Conservation (phyloP, 345 rosid species). For the Jatropha curcas region DNA sequence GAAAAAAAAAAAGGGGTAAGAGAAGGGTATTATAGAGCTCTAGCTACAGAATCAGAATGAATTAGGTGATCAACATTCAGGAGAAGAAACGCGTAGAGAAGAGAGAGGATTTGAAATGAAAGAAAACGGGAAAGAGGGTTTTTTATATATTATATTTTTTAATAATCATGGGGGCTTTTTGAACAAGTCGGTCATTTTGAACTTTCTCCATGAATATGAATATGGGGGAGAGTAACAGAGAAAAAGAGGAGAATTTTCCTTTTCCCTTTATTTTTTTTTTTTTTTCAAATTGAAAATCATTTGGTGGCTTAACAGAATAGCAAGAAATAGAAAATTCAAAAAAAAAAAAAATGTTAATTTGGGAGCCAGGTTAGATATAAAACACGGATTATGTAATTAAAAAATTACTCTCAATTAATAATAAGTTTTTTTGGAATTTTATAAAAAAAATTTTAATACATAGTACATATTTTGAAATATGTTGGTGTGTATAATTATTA, state of each 20-base stretch:
- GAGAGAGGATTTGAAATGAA: background rate
- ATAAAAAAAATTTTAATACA: too few species aligned
- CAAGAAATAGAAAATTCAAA: background rate
- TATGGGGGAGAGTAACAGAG: background rate
- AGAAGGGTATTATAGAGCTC: background rate
- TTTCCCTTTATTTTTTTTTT: too few species aligned
- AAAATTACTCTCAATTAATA: too few species aligned
- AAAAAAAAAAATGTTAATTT: too few species aligned
- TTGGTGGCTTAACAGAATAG: too few species aligned
- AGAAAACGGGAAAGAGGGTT: background rate
- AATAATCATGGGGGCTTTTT: background rate
- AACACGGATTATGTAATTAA: too few species aligned
- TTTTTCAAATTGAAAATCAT: background rate
- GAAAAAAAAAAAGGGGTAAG: background rate
- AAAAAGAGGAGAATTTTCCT: background rate
- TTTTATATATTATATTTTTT: too few species aligned
- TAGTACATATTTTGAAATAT: too few species aligned
- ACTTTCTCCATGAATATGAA: background rate
- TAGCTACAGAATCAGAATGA: background rate
- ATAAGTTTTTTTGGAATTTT: too few species aligned
- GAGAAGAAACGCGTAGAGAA: background rate
- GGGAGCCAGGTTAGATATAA: too few species aligned
- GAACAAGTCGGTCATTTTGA: background rate
- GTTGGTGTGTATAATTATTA: too few species aligned
- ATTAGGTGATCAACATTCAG: slow-evolving; percentile 7